These are phyloP conservation scores for Fomitiporia mediterranea DNA, from an alignment of 1,284 basidiomycete species.

Conservation along the genomic window DNA sequence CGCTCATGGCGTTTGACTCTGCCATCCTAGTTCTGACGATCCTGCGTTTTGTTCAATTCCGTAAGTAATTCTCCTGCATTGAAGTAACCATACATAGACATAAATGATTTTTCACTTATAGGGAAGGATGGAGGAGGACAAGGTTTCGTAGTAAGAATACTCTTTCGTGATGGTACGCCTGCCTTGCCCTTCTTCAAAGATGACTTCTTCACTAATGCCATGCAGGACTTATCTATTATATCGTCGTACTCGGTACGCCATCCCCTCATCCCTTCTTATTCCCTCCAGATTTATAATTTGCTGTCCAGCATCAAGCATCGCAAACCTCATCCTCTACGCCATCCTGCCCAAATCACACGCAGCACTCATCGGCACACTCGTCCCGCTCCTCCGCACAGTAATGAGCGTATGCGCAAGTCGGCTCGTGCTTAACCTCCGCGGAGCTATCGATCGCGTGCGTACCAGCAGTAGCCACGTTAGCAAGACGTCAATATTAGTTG, in stretches of 20 bases:
- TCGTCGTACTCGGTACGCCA: slow-evolving; percentile 7
- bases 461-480: neutral
- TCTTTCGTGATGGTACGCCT: slow-evolving; percentile 12
- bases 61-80: neutral
- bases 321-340: slow-evolving; percentile 13
- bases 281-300: too few species aligned
- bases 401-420: slow-evolving; percentile 15
- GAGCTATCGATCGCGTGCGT: slow-evolving; percentile 5
- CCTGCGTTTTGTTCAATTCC: neutral
- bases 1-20: slow-evolving; percentile 15
- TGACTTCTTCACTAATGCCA: neutral
- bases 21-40: slow-evolving; percentile 8
- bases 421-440: slow-evolving; percentile 18
- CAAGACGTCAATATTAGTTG: neutral
- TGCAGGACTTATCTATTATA: slow-evolving; percentile 14
- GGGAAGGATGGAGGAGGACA: slow-evolving; percentile 8
- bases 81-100: too few species aligned
- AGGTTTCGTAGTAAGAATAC: slow-evolving; percentile 6
- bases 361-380: slow-evolving; percentile 7
- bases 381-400: slow-evolving; percentile 7
- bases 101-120: neutral
- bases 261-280: too few species aligned
- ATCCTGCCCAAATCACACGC: neutral
- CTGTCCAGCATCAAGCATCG: slow-evolving; percentile 12
- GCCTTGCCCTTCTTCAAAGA: neutral